These are phyloP conservation scores for Termitomyces sp. DNA, from an alignment of 768 basidiomycete genomes.

Conservation along the genomic window DNA sequence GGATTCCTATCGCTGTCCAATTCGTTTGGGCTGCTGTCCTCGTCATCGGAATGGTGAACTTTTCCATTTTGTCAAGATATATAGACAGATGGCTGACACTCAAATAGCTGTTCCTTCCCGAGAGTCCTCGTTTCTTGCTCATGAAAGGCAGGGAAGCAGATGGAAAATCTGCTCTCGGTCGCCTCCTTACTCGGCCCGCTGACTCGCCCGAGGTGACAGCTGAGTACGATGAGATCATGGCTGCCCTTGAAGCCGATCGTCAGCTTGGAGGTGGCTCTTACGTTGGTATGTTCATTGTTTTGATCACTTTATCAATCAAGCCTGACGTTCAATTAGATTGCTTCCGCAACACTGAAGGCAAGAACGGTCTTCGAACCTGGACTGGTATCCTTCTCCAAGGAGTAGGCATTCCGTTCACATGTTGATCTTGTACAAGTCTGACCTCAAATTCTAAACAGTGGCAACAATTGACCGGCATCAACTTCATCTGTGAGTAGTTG, in stretches of 20 bases:
- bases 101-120: constrained; percentile 8
- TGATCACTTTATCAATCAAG: background rate
- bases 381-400: constrained; percentile 79
- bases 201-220: constrained; percentile 44
- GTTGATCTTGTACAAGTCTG: background rate
- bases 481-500: constrained; percentile 33
- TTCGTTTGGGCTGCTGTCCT: constrained; percentile 78
- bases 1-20: constrained; percentile 61
- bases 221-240: constrained; percentile 42
- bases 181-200: constrained; percentile 51
- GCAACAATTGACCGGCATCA: constrained; percentile 79
- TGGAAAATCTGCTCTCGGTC: constrained; percentile 55
- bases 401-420: constrained; percentile 13
- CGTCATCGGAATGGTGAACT: constrained; percentile 48
- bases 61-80: background rate
- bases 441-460: constrained; percentile 15
- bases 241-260: constrained; percentile 59
- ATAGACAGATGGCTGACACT: background rate
- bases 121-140: constrained; percentile 75
- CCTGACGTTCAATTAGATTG: constrained; percentile 29
- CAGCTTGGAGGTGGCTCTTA: constrained; percentile 56
- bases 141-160: constrained; percentile 56
- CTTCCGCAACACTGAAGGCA: constrained; percentile 54
- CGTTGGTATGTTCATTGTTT: constrained; percentile 18
- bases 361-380: constrained; percentile 61